A percentile compares a stretch with the other conserved stretches of the same genome.
These are phyloP conservation scores for Sporobolomyces phaffii DNA, from an alignment of 768 basidiomycete species.

Conservation along the genomic window DNA sequence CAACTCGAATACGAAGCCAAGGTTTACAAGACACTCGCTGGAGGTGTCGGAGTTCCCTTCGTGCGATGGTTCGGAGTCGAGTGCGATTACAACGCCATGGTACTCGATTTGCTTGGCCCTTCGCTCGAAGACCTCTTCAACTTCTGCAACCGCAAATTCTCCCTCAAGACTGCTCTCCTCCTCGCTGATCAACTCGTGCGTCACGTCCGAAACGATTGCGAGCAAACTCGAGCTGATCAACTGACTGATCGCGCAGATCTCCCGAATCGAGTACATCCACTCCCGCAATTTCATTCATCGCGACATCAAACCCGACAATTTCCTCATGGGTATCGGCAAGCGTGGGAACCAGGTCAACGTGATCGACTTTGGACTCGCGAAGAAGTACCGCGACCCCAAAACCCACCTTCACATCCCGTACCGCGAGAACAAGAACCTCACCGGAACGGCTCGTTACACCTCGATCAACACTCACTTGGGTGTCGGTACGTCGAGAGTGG, in stretches of 20 bases:
- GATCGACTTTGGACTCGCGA: slow-evolving; percentile 92
- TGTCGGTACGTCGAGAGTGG: slow-evolving; percentile 51
- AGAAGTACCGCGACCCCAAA: slow-evolving; percentile 99
- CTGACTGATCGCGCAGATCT: slow-evolving; percentile 57
- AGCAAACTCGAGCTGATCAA: background rate
- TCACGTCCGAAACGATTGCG: slow-evolving; percentile 26
- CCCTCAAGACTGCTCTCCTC: slow-evolving; percentile 85
- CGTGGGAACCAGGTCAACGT: slow-evolving; percentile 99
- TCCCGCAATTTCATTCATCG: slow-evolving; percentile 90
- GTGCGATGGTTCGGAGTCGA: slow-evolving; percentile 71
- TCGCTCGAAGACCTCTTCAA: slow-evolving; percentile 52
- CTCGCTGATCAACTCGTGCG: slow-evolving; percentile 90
- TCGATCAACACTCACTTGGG: slow-evolving; percentile 99
- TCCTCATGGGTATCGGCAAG: slow-evolving; percentile 97
- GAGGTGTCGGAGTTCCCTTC: slow-evolving; percentile 97
- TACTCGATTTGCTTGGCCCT: slow-evolving; percentile 88
- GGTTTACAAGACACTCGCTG: slow-evolving; percentile 87
- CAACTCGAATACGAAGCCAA: slow-evolving; percentile 92
- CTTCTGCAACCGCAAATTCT: slow-evolving; percentile 74
- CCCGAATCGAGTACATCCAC: slow-evolving; percentile 94
- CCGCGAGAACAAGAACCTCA: slow-evolving; percentile 99
- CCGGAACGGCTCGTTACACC: slow-evolving; percentile 97
- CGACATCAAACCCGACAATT: slow-evolving; percentile 98
- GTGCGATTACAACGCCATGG: slow-evolving; percentile 99
- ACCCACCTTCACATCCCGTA: slow-evolving; percentile 99